Evolutionary conservation across 1,284 basidiomycete genomes (phyloP), one percentile per base, ranked within the genome.

Genomic region (Ganoderma meredithae): DNA sequence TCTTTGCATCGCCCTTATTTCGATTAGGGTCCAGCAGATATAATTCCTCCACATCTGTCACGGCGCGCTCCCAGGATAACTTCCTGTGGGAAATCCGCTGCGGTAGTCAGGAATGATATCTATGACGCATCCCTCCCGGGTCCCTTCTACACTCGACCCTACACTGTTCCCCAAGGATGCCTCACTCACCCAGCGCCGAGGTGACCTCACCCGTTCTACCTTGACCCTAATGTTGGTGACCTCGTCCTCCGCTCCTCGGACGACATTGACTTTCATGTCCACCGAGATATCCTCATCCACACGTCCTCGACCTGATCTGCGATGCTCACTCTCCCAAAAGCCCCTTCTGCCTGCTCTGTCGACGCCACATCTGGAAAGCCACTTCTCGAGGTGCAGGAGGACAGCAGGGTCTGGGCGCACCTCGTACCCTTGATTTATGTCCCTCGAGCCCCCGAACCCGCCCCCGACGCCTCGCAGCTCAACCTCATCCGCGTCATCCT

Each of bases 161-260:
- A 33, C 15, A 13, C 9, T 33, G 53, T 15, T 27, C 27, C 27
- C 31, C 31, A 33, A 31, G 27, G 40, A 64, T 64, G 56, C 27
- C 56, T 44, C 17, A 7, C 56, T 31, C 19, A 25, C 44, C 39
- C 7, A 39, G 44, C 27, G 36, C 39, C 58, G 17, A 25, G 43
- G 43, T 40, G 17, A 13, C 40, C 9, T 31, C 33, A 17, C 7
- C 53, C 60, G 22, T 27, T 43, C 55, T 15, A 39, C 74, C 22
- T 25, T 25, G 13, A 60, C 2, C 27, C 60, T 19, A 8, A 55
- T 1, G 67, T 62, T 56, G 73, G 66, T 69, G 71, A 76, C 75
- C 69, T 75, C 69, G 76, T 79, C 76, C 69, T 75, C 71, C 74
- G 73, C 67, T 70, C 63, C 8, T 40, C 40, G 8, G 63, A 68